A percentile compares a stretch with the other conserved stretches of the same genome.
phyloP scores from a whole-genome alignment of 1,139 yeast genomes.

The Diutina neorugosa region DNA sequence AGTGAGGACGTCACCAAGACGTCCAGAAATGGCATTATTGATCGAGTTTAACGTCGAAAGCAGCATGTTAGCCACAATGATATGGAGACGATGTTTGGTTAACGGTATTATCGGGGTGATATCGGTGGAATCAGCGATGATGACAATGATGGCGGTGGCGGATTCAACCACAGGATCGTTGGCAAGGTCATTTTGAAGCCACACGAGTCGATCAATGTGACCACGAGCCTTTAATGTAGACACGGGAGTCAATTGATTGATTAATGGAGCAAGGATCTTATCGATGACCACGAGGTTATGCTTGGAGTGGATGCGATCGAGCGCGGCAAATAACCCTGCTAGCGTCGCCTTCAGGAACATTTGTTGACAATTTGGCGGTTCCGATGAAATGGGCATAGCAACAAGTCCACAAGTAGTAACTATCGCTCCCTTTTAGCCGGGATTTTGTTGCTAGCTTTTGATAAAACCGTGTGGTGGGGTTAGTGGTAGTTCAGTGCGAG shows the following conservation, averaged over 20 bases:
- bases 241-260: constrained; percentile 54
- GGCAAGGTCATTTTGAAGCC: constrained; percentile 27
- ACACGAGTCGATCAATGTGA: constrained; percentile 37
- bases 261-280: constrained; percentile 35
- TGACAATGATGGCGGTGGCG: constrained; percentile 20
- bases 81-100: not conserved
- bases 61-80: not conserved
- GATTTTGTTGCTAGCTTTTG: too few relatives aligned
- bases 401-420: too few relatives aligned
- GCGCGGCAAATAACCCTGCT: constrained; percentile 12
- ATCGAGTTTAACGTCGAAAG: not conserved
- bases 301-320: constrained; percentile 17
- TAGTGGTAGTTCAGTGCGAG: too few relatives aligned
- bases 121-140: constrained; percentile 8
- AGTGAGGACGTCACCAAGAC: not conserved
- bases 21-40: not conserved
- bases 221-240: constrained; percentile 42
- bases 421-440: too few relatives aligned
- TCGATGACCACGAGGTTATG: constrained; percentile 45
- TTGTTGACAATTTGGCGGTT: too few relatives aligned
- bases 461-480: too few relatives aligned
- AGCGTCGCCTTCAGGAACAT: not conserved
- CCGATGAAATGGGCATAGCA: too few relatives aligned
- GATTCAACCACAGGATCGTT: constrained; percentile 12
- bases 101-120: not conserved